phyloP scores from a whole-genome alignment of 2,329 filamentous ascomycete genomes.

The Sordariomycetes sp. region DNA sequence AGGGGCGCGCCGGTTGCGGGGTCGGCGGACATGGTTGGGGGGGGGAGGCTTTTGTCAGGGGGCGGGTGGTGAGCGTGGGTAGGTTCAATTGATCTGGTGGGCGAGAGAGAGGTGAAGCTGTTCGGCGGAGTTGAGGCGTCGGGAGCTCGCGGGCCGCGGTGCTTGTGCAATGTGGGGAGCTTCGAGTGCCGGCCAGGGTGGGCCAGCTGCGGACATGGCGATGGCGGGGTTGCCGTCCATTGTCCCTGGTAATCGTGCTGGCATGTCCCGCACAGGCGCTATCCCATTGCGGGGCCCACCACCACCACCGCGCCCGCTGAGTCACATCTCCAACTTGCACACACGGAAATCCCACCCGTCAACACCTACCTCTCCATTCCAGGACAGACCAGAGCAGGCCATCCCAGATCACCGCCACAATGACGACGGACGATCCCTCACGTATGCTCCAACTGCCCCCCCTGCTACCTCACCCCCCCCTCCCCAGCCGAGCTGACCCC shows the following conservation, averaged over 20 bases:
- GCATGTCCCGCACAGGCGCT: too few species aligned
- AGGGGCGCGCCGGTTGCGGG: conserved; percentile 59
- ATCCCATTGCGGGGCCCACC: too few species aligned
- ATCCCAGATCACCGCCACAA: not conserved
- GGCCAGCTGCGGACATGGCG: not conserved
- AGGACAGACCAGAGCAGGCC: not conserved
- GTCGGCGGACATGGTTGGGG: conserved; percentile 33
- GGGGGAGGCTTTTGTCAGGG: conserved; percentile 31
- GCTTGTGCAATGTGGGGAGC: not conserved
- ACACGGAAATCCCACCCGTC: not conserved
- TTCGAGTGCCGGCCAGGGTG: not conserved
- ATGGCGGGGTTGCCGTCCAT: not conserved
- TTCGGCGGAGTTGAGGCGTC: not conserved
- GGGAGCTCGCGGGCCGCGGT: not conserved
- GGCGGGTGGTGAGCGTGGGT: not conserved
- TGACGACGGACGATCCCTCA: not conserved
- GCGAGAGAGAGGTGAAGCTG: too few species aligned
- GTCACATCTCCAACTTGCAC: not conserved
- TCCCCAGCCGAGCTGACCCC: not conserved
- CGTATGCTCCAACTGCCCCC: not conserved
- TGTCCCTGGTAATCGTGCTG: too few species aligned
- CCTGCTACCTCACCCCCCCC: not conserved
- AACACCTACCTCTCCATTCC: not conserved
- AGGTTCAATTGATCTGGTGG: not conserved
- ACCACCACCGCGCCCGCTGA: too few species aligned